phyloP scores from a whole-genome alignment of 2,329 filamentous ascomycete species.

The Cytospora piceae region DNA sequence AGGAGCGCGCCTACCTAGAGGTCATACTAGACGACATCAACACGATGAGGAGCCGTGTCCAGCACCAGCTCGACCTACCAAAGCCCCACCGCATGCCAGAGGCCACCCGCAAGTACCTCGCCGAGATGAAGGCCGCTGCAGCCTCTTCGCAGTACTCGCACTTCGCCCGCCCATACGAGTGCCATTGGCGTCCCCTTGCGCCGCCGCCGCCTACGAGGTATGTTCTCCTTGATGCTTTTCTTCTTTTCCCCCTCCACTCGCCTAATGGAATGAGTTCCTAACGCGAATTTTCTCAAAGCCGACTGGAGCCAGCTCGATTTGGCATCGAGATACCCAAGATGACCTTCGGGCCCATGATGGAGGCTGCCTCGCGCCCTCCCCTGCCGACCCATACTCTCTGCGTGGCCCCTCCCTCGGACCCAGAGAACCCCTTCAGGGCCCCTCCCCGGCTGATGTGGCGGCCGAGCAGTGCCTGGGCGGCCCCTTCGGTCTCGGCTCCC shows the following conservation, averaged over 20 bases:
- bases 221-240: not conserved
- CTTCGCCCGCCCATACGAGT: not conserved
- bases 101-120: not conserved
- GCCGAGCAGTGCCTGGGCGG: not conserved
- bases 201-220: not conserved
- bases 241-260: not conserved
- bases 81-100: not conserved
- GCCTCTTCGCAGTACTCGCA: not conserved
- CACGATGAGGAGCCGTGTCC: not conserved
- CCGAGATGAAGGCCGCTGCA: not conserved
- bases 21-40: not conserved
- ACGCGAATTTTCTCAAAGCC: not conserved
- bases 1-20: not conserved
- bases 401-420: not conserved
- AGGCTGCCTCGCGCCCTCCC: constrained; percentile 35
- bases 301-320: not conserved
- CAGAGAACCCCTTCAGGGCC: not conserved
- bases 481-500: constrained; percentile 1
- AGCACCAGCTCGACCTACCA: not conserved
- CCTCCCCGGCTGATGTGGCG: not conserved
- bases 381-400: constrained; percentile 34
- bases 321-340: not conserved
- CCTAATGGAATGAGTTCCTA: not conserved
- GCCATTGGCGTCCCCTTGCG: not conserved
- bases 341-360: not conserved